Evolutionary conservation across 371 early-diverging fungal species (phyloP).

Genomic region (Mucor racemosus): DNA sequence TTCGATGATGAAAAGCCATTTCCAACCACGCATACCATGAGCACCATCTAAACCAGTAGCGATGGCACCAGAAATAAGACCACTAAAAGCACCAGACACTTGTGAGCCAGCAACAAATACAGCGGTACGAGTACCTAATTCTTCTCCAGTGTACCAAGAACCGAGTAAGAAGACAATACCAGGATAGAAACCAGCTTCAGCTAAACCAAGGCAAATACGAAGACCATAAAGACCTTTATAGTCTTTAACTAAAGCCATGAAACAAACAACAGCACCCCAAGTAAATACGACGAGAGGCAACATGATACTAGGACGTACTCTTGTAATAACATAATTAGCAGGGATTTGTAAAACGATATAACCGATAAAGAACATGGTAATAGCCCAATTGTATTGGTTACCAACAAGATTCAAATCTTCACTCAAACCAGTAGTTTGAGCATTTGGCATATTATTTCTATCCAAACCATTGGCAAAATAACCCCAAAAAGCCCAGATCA

Average conservation of each 20-base stretch:
- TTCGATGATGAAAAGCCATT: constrained; percentile 66
- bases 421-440: constrained; percentile 56
- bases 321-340: constrained; percentile 56
- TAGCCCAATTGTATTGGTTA: constrained; percentile 61
- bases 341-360: constrained; percentile 63
- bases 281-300: constrained; percentile 60
- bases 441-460: constrained; percentile 76
- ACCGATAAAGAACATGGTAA: constrained; percentile 76
- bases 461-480: constrained; percentile 79
- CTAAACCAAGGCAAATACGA: constrained; percentile 69
- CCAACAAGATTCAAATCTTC: constrained; percentile 51
- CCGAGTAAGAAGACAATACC: constrained; percentile 77
- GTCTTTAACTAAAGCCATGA: constrained; percentile 57
- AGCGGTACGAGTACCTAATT: constrained; percentile 74
- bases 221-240: constrained; percentile 56
- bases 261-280: constrained; percentile 69
- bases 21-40: constrained; percentile 60
- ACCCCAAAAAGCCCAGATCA: constrained; percentile 71
- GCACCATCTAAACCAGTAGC: constrained; percentile 41
- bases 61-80: constrained; percentile 55
- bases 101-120: constrained; percentile 67
- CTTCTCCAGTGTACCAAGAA: constrained; percentile 79
- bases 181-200: constrained; percentile 77
- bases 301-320: constrained; percentile 59
- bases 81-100: constrained; percentile 75